These are phyloP conservation scores for Epichloe hybrida DNA, from an alignment of 2,329 filamentous ascomycete species.

Conservation along the genomic window DNA sequence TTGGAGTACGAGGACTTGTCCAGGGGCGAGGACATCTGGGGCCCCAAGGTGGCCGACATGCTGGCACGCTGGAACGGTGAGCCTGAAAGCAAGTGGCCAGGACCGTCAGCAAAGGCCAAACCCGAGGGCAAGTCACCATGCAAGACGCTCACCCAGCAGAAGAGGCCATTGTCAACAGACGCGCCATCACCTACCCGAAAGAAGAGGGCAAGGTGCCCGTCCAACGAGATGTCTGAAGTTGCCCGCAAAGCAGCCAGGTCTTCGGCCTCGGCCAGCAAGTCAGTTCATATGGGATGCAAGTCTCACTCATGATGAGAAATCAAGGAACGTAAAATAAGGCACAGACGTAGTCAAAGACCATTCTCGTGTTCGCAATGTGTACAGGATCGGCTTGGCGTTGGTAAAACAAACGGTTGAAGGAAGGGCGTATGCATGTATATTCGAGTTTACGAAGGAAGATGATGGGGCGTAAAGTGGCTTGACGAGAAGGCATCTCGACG, in stretches of 20 bases:
- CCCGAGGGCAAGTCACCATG: constrained; percentile 7
- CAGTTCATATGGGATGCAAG: constrained; percentile 1
- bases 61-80: constrained; percentile 29
- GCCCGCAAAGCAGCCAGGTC: constrained; percentile 15
- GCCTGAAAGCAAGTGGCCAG: constrained; percentile 14
- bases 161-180: constrained; percentile 3
- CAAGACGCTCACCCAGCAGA: constrained; percentile 5
- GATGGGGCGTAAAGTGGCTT: no score
- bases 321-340: constrained; percentile 21
- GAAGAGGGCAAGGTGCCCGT: constrained; percentile 19
- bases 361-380: background rate
- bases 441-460: no score
- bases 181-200: constrained; percentile 8
- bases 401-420: background rate
- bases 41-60: constrained; percentile 49
- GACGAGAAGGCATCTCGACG: no score
- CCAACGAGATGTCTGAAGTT: constrained; percentile 11
- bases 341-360: background rate
- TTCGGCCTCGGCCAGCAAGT: constrained; percentile 4
- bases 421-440: background rate
- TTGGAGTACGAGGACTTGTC: constrained; percentile 66
- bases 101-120: constrained; percentile 7
- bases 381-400: background rate
- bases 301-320: constrained; percentile 28
- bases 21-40: constrained; percentile 74